Evolutionary conservation across 2,329 filamentous ascomycete species (phyloP), one percentile per base, ranked within the genome.

Genomic region (Fusarium napiforme): DNA sequence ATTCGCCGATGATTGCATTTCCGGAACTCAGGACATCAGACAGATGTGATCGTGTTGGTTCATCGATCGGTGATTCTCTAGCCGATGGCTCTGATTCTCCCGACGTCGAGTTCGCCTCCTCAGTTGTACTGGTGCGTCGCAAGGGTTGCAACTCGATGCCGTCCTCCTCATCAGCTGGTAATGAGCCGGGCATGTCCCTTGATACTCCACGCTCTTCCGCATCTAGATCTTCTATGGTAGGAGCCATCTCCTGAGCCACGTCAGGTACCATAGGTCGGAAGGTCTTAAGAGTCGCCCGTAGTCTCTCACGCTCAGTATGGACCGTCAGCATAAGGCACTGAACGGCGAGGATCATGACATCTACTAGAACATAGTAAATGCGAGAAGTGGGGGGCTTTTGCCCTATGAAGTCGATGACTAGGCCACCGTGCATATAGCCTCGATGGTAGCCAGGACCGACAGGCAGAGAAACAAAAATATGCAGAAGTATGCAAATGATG

Each of bases 371-470:
- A 50, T 92, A 85, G 57, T 87, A 85, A 21, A 88, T 75, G 71
- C 85, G 86, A 30, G 88, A 90, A 4, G 86, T 85, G 4, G 91
- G 88, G 8, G 90, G 88, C 73, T 87, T 87, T 79, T 93, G 91
- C 19, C 91, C 91, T 73, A 93, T 85, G 73, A 93, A 91, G 77
- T 93, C 91, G 74, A 92, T 87, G 30, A 93, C 84, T 57, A 92
- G 83, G 39, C 91, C 91, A 30, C 91, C 91, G 71, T 93, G 91
- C 30, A 92, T 85, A 77, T 92, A 93, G 30, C 90, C 91, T 59
- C 89, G 84, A 67, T 89, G 86, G 42, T 88, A 85, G 75, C 92
- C 91, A 67, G 86, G 85, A n/a, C 89, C 90, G 28, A 82, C 81
- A 1, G 89, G 87, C 1, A 90, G 81, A 12, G 87, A 80, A n/a